Evolutionary conservation across 1,284 basidiomycete species (phyloP).

Genomic region (Pseudozyma tsukubaensis): DNA sequence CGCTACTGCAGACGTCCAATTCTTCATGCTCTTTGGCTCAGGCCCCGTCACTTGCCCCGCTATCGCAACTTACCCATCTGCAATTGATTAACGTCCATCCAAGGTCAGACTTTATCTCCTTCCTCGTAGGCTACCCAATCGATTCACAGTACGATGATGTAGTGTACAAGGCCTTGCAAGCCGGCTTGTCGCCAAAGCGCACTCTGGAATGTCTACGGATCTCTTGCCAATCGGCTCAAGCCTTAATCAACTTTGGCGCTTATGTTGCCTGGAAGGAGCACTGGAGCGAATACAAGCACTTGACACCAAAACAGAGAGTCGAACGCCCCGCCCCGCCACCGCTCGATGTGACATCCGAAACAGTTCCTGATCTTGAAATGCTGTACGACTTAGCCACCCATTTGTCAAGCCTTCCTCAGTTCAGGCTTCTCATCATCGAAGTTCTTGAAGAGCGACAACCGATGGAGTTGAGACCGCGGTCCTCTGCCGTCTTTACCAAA

Average conservation of each 20-base stretch:
- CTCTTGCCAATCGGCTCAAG: background rate
- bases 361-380: background rate
- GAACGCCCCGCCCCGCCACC: background rate
- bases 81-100: background rate
- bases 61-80: background rate
- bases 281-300: background rate
- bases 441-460: no score
- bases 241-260: background rate
- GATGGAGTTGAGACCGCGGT: no score
- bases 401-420: constrained; percentile 2
- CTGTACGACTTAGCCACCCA: constrained; percentile 1
- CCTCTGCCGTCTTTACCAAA: no score
- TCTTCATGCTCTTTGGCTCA: background rate
- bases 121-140: background rate
- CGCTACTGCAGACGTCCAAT: no score
- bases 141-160: no score
- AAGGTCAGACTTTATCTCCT: background rate
- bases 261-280: background rate
- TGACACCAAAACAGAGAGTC: background rate
- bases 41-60: background rate
- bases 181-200: background rate
- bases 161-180: background rate
- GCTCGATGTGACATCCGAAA: background rate
- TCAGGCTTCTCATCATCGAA: constrained; percentile 11
- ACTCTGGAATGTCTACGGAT: constrained; percentile 1